Evolutionary conservation across 75 land plant species (phyloP), one percentile per base, ranked within the genome.

Genomic region (Larix kaempferi): DNA sequence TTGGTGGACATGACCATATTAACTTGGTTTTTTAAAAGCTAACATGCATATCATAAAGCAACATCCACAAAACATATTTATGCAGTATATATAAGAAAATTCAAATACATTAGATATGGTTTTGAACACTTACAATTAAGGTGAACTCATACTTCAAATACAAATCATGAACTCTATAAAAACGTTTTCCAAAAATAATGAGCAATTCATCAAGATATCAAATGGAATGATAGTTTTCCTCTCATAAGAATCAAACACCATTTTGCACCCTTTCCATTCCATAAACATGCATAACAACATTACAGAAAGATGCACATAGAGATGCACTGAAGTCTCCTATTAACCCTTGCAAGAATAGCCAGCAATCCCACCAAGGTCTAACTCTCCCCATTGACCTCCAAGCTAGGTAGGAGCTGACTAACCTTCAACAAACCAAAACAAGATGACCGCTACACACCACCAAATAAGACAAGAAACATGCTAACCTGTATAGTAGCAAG

Each of bases 381-480:
- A 86, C 91, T 89, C 91, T 81, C 93, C 88, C 89, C 92, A 88
- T 74, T 81, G 85, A 88, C 93, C 94, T 86, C 96, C 96, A 82
- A 89, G 93, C 80, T 87, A 57, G 90, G 88, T 80, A 89, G 84
- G 83, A 86, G 86, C 93, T 91, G 88, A 89, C 82, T 86, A 89
- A 94, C 98, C 98, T 94, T 94, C 98, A 94, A 90, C 89, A 94
- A 92, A n/a, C n/a, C n/a, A n/a, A n/a, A n/a, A n/a, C n/a, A n/a
- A n/a, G n/a, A n/a, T n/a, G n/a, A n/a, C n/a, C n/a, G n/a, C n/a
- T n/a, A n/a, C n/a, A n/a, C n/a, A n/a, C n/a, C n/a, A n/a, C n/a
- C n/a, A n/a, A n/a, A n/a, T n/a, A n/a, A n/a, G n/a, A n/a, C n/a
- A n/a, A n/a, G n/a, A n/a, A n/a, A n/a, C n/a, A n/a, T n/a, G n/a